Conservation (phyloP, 2,329 filamentous ascomycete species). For the Aspergillus sp. region DNA sequence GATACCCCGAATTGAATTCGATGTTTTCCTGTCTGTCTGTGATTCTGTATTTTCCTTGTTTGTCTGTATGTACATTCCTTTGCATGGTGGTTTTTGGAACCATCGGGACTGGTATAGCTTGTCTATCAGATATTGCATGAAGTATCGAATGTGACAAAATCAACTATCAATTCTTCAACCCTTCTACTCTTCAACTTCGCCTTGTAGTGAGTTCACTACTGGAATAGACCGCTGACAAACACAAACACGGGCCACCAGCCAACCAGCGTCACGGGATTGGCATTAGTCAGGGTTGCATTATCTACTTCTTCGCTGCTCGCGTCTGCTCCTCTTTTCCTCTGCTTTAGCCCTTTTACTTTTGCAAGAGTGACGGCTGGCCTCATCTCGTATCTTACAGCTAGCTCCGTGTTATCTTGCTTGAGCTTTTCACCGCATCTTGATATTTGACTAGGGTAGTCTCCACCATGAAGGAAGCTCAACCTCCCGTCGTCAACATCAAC, state of each 20-base stretch:
- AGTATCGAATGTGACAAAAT: too few relatives aligned
- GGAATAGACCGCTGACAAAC: neutral
- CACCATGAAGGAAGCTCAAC: neutral
- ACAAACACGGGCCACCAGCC: neutral
- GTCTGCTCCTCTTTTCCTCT: neutral
- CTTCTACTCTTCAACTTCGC: too few relatives aligned
- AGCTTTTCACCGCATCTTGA: neutral
- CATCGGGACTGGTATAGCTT: neutral
- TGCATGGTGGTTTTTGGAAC: neutral
- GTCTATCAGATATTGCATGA: neutral
- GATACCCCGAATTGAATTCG: slow-evolving; percentile 11
- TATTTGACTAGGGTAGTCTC: neutral
- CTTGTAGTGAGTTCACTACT: too few relatives aligned
- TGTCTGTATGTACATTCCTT: neutral
- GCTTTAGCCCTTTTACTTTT: neutral
- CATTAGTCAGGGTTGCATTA: neutral
- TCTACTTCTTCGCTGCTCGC: neutral
- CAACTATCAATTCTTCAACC: too few relatives aligned
- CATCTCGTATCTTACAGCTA: neutral
- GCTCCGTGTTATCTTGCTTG: neutral
- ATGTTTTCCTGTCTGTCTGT: slow-evolving; percentile 2
- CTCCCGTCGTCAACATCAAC: neutral
- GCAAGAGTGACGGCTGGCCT: neutral
- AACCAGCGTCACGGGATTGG: neutral
- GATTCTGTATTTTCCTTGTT: slow-evolving; percentile 1